phyloP scores from a whole-genome alignment of 371 early-diverging fungal species.

The Mucor piriformis region DNA sequence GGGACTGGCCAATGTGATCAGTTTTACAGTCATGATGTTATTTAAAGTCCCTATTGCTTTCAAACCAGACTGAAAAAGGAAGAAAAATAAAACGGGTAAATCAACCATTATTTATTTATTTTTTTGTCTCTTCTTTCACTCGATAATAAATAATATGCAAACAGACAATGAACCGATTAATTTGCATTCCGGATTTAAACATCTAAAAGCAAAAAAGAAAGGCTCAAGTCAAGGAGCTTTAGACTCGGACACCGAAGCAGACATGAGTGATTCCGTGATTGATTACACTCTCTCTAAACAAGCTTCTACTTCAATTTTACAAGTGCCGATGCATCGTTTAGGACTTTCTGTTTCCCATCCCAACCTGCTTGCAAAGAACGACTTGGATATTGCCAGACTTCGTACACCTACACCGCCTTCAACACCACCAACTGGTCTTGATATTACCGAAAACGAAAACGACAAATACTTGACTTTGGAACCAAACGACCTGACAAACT shows the following conservation, averaged over 20 bases:
- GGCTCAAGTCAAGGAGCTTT: constrained; percentile 2
- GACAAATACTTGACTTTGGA: constrained; percentile 31
- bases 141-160: background rate
- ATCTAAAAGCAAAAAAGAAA: background rate
- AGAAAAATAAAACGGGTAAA: constrained; percentile 4
- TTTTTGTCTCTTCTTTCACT: background rate
- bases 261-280: constrained; percentile 42
- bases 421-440: constrained; percentile 21
- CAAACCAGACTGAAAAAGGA: constrained; percentile 14
- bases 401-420: constrained; percentile 16
- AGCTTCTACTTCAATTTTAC: constrained; percentile 26
- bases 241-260: constrained; percentile 28
- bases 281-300: constrained; percentile 33
- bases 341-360: constrained; percentile 37
- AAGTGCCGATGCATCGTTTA: constrained; percentile 3
- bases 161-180: background rate
- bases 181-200: constrained; percentile 3
- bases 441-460: constrained; percentile 42
- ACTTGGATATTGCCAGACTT: background rate
- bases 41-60: constrained; percentile 1
- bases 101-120: background rate
- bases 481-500: constrained; percentile 49
- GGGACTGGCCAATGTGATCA: too few species aligned
- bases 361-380: constrained; percentile 22
- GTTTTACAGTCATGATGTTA: too few species aligned